Evolutionary conservation across 257 asterid genomes (phyloP), one percentile per base, ranked within the genome.

Genomic region (Jacaranda mimosifolia): DNA sequence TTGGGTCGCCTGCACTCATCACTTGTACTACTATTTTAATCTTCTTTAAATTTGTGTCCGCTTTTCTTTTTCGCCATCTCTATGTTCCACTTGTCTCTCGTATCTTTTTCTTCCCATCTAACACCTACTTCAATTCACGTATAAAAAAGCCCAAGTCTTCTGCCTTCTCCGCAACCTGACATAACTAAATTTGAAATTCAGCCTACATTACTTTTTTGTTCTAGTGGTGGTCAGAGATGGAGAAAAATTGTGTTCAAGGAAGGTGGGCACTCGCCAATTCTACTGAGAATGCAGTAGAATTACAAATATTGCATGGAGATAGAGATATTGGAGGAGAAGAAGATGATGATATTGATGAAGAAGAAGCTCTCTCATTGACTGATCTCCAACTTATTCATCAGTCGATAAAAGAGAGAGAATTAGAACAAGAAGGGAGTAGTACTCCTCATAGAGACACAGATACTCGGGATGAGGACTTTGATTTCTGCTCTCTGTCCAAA

Each of bases 281-380:
- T 39, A 10, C 18, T 9, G 56, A 32, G 1, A 69, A 51, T 59
- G 51, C 32, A 4, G 59, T 4, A 3, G 60, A 40, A 45, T 12
- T 78, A 12, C 32, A 26, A 26, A 26, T 26, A 26, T 26, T 26
- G 2, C 32, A 26, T 26, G 32, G 32, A 26, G 32, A 26, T 26
- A 26, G 32, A 26, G 32, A 26, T 26, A 26, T 2, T 26, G 85
- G 42, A 0, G 92, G 80, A 8, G 92, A 88, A 17, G 98, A 90
- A 82, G 87, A 87, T 0, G 76, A 75, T 0, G 55, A 26, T 26
- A 26, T 26, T 26, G 32, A 81, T 0, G 92, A 86, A 2, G 96
- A 89, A 11, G 98, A 92, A 86, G 87, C 99, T 0, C 86, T 91
- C 36, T 95, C 98, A 0, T 82, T 95, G 26, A 85, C 94, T 70